These are phyloP conservation scores for Cynara cardunculus DNA, from an alignment of 129 eudicot genomes.

Conservation along the genomic window DNA sequence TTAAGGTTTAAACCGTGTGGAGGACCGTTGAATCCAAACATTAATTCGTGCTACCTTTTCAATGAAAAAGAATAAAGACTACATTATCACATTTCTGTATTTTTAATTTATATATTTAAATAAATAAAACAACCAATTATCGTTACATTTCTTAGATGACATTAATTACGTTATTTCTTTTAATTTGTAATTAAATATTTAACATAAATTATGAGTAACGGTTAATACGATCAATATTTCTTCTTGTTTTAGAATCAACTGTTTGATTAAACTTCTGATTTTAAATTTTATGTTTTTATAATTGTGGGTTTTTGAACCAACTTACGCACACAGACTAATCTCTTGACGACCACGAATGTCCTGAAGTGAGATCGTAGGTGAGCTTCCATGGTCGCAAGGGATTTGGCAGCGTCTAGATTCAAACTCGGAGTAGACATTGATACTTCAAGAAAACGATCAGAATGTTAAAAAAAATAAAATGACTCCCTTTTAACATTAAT, in stretches of 20 bases:
- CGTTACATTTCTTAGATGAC: background rate
- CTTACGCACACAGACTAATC: too few relatives aligned
- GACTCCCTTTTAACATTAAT: background rate
- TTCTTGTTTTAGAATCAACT: background rate
- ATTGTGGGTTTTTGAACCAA: too few relatives aligned
- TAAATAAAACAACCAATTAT: background rate
- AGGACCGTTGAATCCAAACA: conserved; percentile 1
- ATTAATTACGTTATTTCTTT: background rate
- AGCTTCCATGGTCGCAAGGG: too few relatives aligned
- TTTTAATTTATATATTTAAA: background rate
- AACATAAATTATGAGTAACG: background rate
- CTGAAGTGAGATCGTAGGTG: too few relatives aligned
- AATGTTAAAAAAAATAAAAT: background rate
- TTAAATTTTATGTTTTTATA: too few relatives aligned
- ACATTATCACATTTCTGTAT: background rate
- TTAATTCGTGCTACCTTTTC: background rate
- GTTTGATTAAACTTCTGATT: too few relatives aligned
- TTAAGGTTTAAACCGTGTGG: conserved; percentile 10
- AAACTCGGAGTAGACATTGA: too few relatives aligned
- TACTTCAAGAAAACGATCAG: too few relatives aligned
- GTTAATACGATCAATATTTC: background rate
- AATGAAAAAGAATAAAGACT: background rate
- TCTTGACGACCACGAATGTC: too few relatives aligned
- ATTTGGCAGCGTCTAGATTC: too few relatives aligned
- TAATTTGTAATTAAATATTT: too few relatives aligned